Evolutionary conservation across 129 eudicot species (phyloP), one percentile per base, ranked within the genome.

Genomic region (Tagetes patula): DNA sequence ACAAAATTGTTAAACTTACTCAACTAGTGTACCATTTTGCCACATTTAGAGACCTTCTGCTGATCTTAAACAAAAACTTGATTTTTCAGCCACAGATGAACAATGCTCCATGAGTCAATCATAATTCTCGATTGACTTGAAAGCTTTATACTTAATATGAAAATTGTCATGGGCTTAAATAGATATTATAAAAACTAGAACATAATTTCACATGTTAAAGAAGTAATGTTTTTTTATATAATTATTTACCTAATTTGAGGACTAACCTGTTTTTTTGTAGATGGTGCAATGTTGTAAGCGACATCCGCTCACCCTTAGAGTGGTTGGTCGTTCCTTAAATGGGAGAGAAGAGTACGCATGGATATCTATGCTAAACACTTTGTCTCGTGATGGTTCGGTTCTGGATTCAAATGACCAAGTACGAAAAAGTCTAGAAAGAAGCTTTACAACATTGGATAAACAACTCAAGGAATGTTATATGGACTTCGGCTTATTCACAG

Each of bases 261-360:
- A 30, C 33, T 61, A 33, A 46, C 40, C 8, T 0, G 27, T 20
- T 38, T 52, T 0, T 38, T 9, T 50, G 59, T 46, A 85, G 89
- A 69, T 80, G 64, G 89, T 73, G 34, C 59, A 54, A 63, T 46
- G 71, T 72, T 85, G 89, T 53, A 73, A 73, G n/a, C 82, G 67
- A 59, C 78, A 74, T 65, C 91, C 91, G 0, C 52, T 80, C 33
- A 84, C 87, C 40, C 87, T 86, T 55, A 53, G 3, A 38, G 87
- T 71, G 30, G 82, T 86, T 3, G 91, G 87, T 0, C 37, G 72
- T 8, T 83, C 87, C 31, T 79, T 86, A 40, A 32, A 59, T 30
- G 74, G 85, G 60, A 58, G 36, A 6, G 75, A 72, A 30, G 80
- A 67, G 69, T 11, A 13, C 7, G 63, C 5, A 0, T 86, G 88